Base-by-base conservation (phyloP, 495 filamentous ascomycete species). In the Durotheca rogersii region DNA sequence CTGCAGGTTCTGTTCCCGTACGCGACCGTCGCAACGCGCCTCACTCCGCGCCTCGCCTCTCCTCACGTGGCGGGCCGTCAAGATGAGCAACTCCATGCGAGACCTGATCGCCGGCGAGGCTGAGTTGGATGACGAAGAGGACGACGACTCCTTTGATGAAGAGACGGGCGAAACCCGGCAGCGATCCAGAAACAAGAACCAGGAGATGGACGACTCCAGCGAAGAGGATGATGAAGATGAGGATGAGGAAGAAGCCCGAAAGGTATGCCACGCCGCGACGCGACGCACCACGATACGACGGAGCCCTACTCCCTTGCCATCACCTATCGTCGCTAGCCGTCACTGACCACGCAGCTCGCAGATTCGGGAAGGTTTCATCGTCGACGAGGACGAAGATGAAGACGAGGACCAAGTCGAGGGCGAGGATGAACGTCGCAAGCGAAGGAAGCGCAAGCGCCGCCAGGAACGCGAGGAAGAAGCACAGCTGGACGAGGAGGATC, bases 141-240 rank as follows among this genome's bases (percentile, higher is more conserved):
- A 89, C 40, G 89, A 95, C 48, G 90, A 88, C 41, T 91, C 88
- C 27, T 84, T 87, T 43, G 84, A 90, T 60, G 92, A 93, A 52
- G 89, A 90, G 41, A 84, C 81, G 19, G 87, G 83, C 34, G 83
- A 92, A 54, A 61, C 66, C 12, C 72, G 70, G n/a, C 51, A 68
- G 12, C 60, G 64, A 45, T 48, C 53, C 20, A 56, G 67, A 30
- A 65, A 61, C 39, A 63, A 64, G 21, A 69, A 76, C 51, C 71
- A 74, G 49, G 60, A 81, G 0, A 81, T 90, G 61, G 91, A 96
- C 69, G 94, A 89, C 15, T 94, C 88, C 54, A 92, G 95, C 50
- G 93, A 98, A 62, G 93, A 96, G 36, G 93, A 96, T 9, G 93
- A 96, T 20, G 91, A 95, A 50, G 91, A 98, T 23, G 93, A 97